Base-by-base conservation (phyloP, 1,139 yeast species). In the Kodamaea arcana region DNA sequence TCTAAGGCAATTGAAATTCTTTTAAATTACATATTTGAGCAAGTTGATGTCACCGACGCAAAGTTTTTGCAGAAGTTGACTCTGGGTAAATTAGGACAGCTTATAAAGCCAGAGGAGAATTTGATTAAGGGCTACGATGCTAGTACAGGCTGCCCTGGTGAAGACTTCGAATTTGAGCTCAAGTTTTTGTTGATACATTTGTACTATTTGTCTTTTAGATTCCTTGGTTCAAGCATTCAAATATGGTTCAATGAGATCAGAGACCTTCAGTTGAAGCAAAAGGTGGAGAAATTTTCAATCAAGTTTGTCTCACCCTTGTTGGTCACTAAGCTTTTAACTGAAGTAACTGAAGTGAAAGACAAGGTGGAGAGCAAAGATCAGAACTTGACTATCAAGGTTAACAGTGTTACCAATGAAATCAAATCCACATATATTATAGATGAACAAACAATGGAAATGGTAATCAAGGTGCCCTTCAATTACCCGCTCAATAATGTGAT, bases 371-470 rank as follows among this genome's bases (percentile, higher is more conserved):
- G 54, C 4, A 66, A 62, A 24, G 81, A 80, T 45, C 80, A 78
- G 30, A 78, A 80, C 29, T 61, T 82, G 49, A 65, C 70, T 4
- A 73, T 87, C 37, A 83, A 77, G 53, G 70, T 86, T 17, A 81
- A 82, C 51, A 68, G 65, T 34, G 66, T 70, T 6, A 66, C 78
- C 8, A 77, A 80, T 43, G 97, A 88, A 54, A 77, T 92, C 44
- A 78, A 75, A 42, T 82, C 92, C 1, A 65, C 72, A 2, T 86
- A 86, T 52, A 69, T 80, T 30, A 84, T 92, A 37, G 99, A 94
- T 53, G 97, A 88, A 37, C 95, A 87, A 50, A 78, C 78, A 14
- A 73, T 92, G 72, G 96, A 87, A 51, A 76, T 92, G 66, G 75
- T 80, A 1, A 79, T 90, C 40, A 72, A 69, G 34, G 61, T 88